Percentiles rank a stretch among this genome's conserved stretches.
Evolutionary conservation across 2,329 filamentous ascomycete genomes (phyloP).

Genomic region (Elsinoe arachidis): DNA sequence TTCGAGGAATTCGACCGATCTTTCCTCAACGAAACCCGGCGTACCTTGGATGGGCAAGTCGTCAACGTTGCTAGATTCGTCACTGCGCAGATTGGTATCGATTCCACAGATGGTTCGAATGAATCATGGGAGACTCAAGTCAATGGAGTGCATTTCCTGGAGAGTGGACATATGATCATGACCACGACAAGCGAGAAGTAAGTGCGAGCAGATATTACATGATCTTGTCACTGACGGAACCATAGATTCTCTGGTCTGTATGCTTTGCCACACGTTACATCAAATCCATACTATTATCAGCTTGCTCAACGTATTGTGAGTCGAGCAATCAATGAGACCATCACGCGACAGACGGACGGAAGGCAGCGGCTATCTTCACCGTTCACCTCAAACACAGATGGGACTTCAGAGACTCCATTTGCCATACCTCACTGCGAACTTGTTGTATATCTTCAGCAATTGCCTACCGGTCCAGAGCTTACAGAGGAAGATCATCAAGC

Average conservation of each 20-base stretch:
- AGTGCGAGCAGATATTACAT: background rate
- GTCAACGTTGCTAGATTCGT: slow-evolving; percentile 57
- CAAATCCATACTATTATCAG: slow-evolving; percentile 46
- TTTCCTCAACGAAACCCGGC: slow-evolving; percentile 23
- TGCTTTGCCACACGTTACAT: slow-evolving; percentile 72
- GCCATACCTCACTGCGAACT: slow-evolving; percentile 77
- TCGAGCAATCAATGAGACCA: slow-evolving; percentile 57
- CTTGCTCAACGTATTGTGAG: slow-evolving; percentile 53
- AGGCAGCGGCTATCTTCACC: slow-evolving; percentile 50
- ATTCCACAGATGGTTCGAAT: slow-evolving; percentile 60
- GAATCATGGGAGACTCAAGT: slow-evolving; percentile 72
- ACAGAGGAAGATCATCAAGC: slow-evolving; percentile 20
- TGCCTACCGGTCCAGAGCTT: slow-evolving; percentile 26
- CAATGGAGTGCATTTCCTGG: slow-evolving; percentile 77
- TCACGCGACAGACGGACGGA: slow-evolving; percentile 57
- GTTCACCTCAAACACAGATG: slow-evolving; percentile 65
- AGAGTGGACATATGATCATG: slow-evolving; percentile 69
- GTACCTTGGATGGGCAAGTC: slow-evolving; percentile 24
- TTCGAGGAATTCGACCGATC: slow-evolving; percentile 47
- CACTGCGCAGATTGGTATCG: slow-evolving; percentile 59
- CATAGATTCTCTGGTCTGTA: slow-evolving; percentile 68
- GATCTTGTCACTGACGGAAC: background rate
- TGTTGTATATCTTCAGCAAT: slow-evolving; percentile 74
- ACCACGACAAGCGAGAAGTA: slow-evolving; percentile 84
- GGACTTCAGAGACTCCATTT: slow-evolving; percentile 44